Base-by-base conservation (phyloP, 139 green algal genomes). In the Closterium sp. region DNA sequence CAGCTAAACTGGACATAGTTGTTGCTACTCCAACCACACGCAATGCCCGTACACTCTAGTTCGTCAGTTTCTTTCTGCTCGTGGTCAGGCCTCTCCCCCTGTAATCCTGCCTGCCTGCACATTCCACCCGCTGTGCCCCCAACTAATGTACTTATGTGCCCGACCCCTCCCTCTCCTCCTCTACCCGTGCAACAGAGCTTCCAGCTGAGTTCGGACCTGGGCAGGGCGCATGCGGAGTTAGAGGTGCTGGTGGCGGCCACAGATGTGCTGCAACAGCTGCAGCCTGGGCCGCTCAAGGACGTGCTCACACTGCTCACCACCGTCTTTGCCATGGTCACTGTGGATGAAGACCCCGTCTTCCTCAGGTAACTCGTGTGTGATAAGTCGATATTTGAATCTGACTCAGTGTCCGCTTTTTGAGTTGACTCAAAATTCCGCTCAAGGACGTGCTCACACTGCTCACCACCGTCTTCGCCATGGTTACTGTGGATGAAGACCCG, bases 341-440 rank as follows among this genome's bases (percentile, higher is more conserved):
- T 94, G 21, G 92, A 94, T 70, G 92, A 94, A 30, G 62, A 94
- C 31, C 22, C 92, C 2, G 88, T 92, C 30, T 92, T 94, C 10
- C 88, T 94, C 32, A 91, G 92, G 88, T 93, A 27, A 93, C 45
- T 11, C n/a, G n/a, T n/a, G n/a, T n/a, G n/a, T n/a, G n/a, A n/a
- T n/a, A n/a, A n/a, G n/a, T n/a, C n/a, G n/a, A n/a, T n/a, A n/a
- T n/a, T n/a, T n/a, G n/a, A n/a, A n/a, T n/a, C n/a, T n/a, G n/a
- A n/a, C n/a, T n/a, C n/a, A n/a, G n/a, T n/a, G n/a, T n/a, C n/a
- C n/a, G n/a, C n/a, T n/a, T n/a, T n/a, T n/a, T n/a, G n/a, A n/a
- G n/a, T n/a, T n/a, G n/a, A n/a, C n/a, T n/a, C n/a, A n/a, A n/a
- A n/a, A n/a, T n/a, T n/a, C n/a, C 32, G 2, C 32, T 7, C 2